Conservation (phyloP, 2,329 filamentous ascomycete species). For the Alternaria gansuensis region DNA sequence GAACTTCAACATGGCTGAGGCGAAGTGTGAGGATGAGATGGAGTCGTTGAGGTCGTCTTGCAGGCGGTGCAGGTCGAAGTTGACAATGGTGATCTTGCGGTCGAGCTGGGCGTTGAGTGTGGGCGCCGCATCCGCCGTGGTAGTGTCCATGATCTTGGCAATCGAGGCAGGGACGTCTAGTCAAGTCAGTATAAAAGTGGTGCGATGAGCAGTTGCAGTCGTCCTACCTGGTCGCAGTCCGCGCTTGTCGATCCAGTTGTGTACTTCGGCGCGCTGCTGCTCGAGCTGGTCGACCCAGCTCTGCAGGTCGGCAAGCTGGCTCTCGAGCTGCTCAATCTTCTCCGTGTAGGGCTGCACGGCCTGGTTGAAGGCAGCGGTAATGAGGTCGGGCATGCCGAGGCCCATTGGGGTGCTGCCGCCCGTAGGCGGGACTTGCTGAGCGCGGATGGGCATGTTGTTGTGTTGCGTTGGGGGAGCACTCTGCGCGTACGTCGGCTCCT, state of each 20-base stretch:
- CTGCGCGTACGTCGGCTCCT: constrained; percentile 46
- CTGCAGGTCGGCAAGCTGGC: constrained; percentile 61
- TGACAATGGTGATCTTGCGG: constrained; percentile 66
- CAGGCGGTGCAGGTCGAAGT: constrained; percentile 65
- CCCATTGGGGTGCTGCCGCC: constrained; percentile 35
- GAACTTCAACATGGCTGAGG: constrained; percentile 64
- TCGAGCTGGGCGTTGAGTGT: constrained; percentile 66
- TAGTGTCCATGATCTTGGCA: constrained; percentile 62
- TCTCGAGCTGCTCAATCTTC: constrained; percentile 62
- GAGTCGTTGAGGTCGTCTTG: constrained; percentile 65
- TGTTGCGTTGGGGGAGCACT: constrained; percentile 34
- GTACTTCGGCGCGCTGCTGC: constrained; percentile 61
- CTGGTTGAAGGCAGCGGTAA: constrained; percentile 63
- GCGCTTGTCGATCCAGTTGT: constrained; percentile 65
- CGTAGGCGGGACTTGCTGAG: constrained; percentile 38
- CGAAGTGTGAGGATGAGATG: constrained; percentile 62
- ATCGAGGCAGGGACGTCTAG: constrained; percentile 63
- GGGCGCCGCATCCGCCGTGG: constrained; percentile 59
- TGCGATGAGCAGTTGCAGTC: neutral
- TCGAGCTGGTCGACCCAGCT: constrained; percentile 62
- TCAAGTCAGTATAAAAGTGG: constrained; percentile 23
- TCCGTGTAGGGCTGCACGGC: constrained; percentile 62
- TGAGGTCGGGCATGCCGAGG: constrained; percentile 61
- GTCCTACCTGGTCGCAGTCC: constrained; percentile 61
- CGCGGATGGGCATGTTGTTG: constrained; percentile 35